phyloP scores from a whole-genome alignment of 148 eudicot species.

The Amaranthus palmeri region DNA sequence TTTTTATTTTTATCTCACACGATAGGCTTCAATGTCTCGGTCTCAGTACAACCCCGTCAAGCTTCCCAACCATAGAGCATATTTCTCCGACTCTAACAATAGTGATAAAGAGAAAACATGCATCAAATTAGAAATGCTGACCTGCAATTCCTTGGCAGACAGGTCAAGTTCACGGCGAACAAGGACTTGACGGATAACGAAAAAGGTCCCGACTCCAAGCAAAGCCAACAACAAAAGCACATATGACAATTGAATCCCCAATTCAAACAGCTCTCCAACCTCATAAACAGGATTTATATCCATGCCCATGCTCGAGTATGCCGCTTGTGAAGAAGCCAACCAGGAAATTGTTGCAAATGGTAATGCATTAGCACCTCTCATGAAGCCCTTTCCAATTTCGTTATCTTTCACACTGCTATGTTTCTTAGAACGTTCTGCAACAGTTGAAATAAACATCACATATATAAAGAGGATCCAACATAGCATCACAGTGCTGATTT shows the following conservation, averaged over 20 bases:
- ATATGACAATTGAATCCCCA: constrained; percentile 90
- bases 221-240: constrained; percentile 71
- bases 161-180: constrained; percentile 96
- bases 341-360: constrained; percentile 45
- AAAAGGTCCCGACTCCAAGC: constrained; percentile 85
- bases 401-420: constrained; percentile 19
- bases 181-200: constrained; percentile 88
- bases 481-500: not conserved
- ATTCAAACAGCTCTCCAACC: constrained; percentile 78
- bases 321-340: constrained; percentile 51
- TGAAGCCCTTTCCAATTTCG: constrained; percentile 15
- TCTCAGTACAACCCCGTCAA: too few relatives aligned
- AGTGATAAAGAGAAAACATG: not conserved
- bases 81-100: not conserved
- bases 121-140: constrained; percentile 22
- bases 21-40: too few relatives aligned
- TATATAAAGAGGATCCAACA: not conserved
- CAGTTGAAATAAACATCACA: constrained; percentile 9
- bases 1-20: too few relatives aligned
- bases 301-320: constrained; percentile 45
- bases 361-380: constrained; percentile 31
- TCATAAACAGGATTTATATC: constrained; percentile 58
- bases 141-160: constrained; percentile 96
- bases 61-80: not conserved
- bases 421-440: constrained; percentile 34